Conservation (phyloP, 2,329 filamentous ascomycete species). For the Monilinia laxa region DNA sequence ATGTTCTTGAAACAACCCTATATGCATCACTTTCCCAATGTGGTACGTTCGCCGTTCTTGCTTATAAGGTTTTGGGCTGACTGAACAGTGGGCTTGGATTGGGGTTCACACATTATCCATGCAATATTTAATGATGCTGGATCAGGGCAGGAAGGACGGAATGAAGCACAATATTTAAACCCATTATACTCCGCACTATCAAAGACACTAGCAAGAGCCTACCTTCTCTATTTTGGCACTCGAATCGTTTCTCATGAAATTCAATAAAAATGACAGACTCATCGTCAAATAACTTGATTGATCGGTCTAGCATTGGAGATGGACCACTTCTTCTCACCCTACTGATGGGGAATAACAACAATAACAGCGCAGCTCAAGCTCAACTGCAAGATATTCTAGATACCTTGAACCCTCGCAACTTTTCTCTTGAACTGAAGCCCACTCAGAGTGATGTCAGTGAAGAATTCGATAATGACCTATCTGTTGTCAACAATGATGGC, state of each 20-base stretch:
- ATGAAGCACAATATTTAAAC: neutral
- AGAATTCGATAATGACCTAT: neutral
- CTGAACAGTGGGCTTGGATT: neutral
- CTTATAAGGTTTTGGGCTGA: neutral
- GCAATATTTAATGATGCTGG: neutral
- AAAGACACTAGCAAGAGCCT: neutral
- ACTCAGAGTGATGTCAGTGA: neutral
- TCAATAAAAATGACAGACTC: neutral
- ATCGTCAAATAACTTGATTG: neutral
- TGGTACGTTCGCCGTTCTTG: neutral
- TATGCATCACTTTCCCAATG: neutral
- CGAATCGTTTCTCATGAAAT: neutral
- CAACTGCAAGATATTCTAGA: neutral
- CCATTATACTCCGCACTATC: too few relatives aligned
- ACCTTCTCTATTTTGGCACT: neutral
- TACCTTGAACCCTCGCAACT: neutral
- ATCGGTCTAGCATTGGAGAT: neutral
- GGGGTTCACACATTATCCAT: neutral
- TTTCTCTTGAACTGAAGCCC: neutral
- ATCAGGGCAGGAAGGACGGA: neutral
- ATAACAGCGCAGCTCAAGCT: neutral
- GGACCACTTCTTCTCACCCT: neutral
- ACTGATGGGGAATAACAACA: neutral
- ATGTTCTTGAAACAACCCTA: neutral
- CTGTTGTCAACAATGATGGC: neutral